A percentile compares a stretch with the other conserved stretches of the same genome.
Conservation (phyloP, 2,329 filamentous ascomycete species). For the Trichoderma arundinaceum region DNA sequence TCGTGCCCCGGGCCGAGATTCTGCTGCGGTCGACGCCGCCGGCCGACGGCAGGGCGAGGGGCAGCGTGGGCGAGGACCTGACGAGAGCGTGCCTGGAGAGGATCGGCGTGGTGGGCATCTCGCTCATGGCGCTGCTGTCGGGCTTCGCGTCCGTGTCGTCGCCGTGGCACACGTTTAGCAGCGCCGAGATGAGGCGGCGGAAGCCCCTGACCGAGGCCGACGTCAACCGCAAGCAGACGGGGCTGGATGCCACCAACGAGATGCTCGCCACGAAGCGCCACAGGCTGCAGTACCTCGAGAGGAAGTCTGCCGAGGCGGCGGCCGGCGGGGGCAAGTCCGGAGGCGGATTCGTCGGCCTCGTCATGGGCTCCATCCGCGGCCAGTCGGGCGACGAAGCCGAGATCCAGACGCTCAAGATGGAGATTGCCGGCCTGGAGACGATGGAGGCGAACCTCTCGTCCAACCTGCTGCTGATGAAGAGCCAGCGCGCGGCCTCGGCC, state of each 20-base stretch:
- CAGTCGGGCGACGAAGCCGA: slow-evolving; percentile 65
- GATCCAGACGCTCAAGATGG: slow-evolving; percentile 68
- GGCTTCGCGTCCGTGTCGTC: slow-evolving; percentile 89
- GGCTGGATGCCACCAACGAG: slow-evolving; percentile 77
- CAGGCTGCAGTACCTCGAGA: slow-evolving; percentile 71
- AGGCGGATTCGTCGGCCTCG: slow-evolving; percentile 70
- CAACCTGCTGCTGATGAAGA: slow-evolving; percentile 67
- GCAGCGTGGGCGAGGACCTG: slow-evolving; percentile 43
- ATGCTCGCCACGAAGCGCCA: slow-evolving; percentile 79
- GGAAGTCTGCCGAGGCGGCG: slow-evolving; percentile 59
- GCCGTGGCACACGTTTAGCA: slow-evolving; percentile 82
- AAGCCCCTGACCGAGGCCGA: slow-evolving; percentile 74
- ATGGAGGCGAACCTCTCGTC: slow-evolving; percentile 76
- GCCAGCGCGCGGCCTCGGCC: slow-evolving; percentile 66
- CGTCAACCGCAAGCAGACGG: slow-evolving; percentile 76
- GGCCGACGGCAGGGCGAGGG: slow-evolving; percentile 10
- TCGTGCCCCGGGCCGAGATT: slow-evolving; percentile 53
- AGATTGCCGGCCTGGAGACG: slow-evolving; percentile 78
- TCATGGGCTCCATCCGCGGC: slow-evolving; percentile 73
- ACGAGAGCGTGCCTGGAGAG: slow-evolving; percentile 66
- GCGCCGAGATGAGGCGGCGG: slow-evolving; percentile 54
- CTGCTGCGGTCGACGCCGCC: slow-evolving; percentile 13
- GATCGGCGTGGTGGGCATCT: slow-evolving; percentile 84
- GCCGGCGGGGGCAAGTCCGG: slow-evolving; percentile 33
- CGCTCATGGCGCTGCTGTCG: slow-evolving; percentile 84